A percentile compares a stretch with the other conserved stretches of the same genome.
phyloP scores from a whole-genome alignment of 2,329 filamentous ascomycete genomes.

The Fusarium sp. region DNA sequence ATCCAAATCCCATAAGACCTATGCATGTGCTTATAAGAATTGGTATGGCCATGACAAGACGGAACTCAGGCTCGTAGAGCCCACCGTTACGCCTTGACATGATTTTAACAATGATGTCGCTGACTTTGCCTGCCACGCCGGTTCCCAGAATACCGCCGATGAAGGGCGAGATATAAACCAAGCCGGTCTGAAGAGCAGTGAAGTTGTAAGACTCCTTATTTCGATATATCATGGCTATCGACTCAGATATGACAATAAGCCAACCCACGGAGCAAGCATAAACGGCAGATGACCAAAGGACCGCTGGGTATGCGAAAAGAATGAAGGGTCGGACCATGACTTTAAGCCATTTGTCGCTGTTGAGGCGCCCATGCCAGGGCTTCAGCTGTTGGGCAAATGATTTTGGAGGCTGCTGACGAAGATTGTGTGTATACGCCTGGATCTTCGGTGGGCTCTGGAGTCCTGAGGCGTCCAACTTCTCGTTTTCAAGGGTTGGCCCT shows the following conservation, averaged over 20 bases:
- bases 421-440: slow-evolving; percentile 74
- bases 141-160: slow-evolving; percentile 91
- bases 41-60: slow-evolving; percentile 86
- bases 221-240: slow-evolving; percentile 83
- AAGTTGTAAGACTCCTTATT: slow-evolving; percentile 80
- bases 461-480: slow-evolving; percentile 54
- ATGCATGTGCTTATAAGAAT: slow-evolving; percentile 82
- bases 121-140: slow-evolving; percentile 87
- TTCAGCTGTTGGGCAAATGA: slow-evolving; percentile 80
- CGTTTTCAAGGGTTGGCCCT: slow-evolving; percentile 54
- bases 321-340: slow-evolving; percentile 85
- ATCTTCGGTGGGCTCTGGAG: slow-evolving; percentile 50
- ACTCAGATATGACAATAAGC: slow-evolving; percentile 95
- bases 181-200: slow-evolving; percentile 79
- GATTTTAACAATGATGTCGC: slow-evolving; percentile 82
- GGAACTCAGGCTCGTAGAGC: slow-evolving; percentile 93
- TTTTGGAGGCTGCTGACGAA: slow-evolving; percentile 73
- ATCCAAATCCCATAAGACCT: slow-evolving; percentile 96
- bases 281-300: slow-evolving; percentile 87
- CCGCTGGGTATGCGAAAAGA: slow-evolving; percentile 85
- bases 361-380: slow-evolving; percentile 82
- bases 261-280: slow-evolving; percentile 92
- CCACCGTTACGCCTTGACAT: slow-evolving; percentile 91
- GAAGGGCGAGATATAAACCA: slow-evolving; percentile 92
- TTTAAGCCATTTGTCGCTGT: slow-evolving; percentile 81